These are phyloP conservation scores for Parastagonospora avenae DNA, from an alignment of 2,329 filamentous ascomycete species.

Conservation along the genomic window DNA sequence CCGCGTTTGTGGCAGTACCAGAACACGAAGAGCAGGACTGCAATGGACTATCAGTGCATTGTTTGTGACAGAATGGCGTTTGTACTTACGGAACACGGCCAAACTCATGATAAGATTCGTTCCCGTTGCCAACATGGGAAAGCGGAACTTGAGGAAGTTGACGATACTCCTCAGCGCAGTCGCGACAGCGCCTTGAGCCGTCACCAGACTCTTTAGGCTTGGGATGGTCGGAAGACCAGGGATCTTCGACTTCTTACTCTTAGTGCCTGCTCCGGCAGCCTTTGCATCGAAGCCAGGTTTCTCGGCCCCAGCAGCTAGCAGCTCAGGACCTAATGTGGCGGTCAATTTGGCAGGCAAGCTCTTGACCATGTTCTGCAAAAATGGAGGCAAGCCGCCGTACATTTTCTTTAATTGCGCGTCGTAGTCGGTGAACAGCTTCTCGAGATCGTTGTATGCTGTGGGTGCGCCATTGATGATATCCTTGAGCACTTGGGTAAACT, in stretches of 20 bases:
- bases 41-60: constrained; percentile 20
- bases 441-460: constrained; percentile 91
- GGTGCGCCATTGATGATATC: constrained; percentile 92
- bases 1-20: constrained; percentile 99
- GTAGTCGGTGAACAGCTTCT: constrained; percentile 67
- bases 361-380: constrained; percentile 84
- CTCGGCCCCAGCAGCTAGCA: constrained; percentile 79
- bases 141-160: constrained; percentile 82
- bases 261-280: constrained; percentile 22
- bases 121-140: constrained; percentile 82
- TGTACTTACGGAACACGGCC: constrained; percentile 78
- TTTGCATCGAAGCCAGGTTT: constrained; percentile 58
- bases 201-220: constrained; percentile 77
- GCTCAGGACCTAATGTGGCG: constrained; percentile 74
- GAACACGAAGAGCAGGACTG: constrained; percentile 85
- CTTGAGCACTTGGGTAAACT: constrained; percentile 89
- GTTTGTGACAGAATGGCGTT: neutral
- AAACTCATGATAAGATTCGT: constrained; percentile 92
- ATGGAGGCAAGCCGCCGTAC: constrained; percentile 71
- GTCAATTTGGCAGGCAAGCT: constrained; percentile 83
- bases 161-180: constrained; percentile 89
- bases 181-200: constrained; percentile 84
- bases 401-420: constrained; percentile 68
- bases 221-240: constrained; percentile 57
- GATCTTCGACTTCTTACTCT: constrained; percentile 61